Evolutionary conservation across 179 eudicot genomes (phyloP).

Genomic region (Pouteria campechiana): DNA sequence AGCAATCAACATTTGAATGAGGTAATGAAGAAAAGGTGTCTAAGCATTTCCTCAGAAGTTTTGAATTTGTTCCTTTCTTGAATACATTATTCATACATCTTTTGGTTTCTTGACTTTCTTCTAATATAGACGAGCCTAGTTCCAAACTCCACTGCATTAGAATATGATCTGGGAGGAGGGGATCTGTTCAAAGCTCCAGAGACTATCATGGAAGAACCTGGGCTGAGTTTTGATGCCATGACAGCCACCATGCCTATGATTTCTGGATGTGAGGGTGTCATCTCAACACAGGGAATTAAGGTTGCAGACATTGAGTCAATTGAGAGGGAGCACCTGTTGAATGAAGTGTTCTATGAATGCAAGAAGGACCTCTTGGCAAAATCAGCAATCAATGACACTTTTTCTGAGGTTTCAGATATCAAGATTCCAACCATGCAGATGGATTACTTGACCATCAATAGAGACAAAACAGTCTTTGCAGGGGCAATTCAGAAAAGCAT

Average conservation of each 20-base stretch:
- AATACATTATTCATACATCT: too few species aligned
- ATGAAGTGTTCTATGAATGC: constrained; percentile 71
- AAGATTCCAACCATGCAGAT: constrained; percentile 31
- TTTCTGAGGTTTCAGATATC: constrained; percentile 46
- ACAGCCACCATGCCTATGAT: constrained; percentile 61
- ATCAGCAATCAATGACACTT: constrained; percentile 32
- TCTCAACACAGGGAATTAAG: constrained; percentile 34
- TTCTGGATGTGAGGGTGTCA: constrained; percentile 50
- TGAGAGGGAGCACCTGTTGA: constrained; percentile 50
- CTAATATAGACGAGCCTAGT: constrained; percentile 33
- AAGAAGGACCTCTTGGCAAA: constrained; percentile 59
- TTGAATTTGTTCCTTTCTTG: too few species aligned
- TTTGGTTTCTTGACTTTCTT: too few species aligned
- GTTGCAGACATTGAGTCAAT: constrained; percentile 43
- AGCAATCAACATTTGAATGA: too few species aligned
- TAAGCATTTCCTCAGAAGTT: too few species aligned
- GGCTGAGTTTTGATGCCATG: constrained; percentile 49
- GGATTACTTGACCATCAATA: constrained; percentile 24
- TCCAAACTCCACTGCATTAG: constrained; percentile 40
- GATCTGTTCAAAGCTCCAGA: constrained; percentile 90
- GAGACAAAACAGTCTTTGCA: constrained; percentile 21
- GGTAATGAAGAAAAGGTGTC: too few species aligned
- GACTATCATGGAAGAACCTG: constrained; percentile 62
- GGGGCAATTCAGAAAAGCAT: constrained; percentile 38
- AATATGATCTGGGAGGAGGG: constrained; percentile 84